Conservation (phyloP, 2,329 filamentous ascomycete genomes). For the Hypoxylon sp. region DNA sequence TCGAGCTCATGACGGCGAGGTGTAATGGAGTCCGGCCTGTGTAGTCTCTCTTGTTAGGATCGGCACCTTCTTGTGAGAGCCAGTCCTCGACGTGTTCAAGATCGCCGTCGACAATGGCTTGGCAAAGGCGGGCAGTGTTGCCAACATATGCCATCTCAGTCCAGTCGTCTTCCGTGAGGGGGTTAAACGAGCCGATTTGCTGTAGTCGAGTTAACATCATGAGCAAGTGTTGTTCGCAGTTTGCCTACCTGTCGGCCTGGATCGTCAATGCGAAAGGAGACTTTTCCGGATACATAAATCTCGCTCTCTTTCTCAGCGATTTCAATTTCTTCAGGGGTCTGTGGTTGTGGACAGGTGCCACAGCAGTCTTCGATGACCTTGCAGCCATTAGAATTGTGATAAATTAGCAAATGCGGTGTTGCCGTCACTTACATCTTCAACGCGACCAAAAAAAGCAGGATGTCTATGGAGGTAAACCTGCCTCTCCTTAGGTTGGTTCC, state of each 20-base stretch:
- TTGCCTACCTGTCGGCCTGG: conserved; percentile 76
- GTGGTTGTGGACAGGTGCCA: conserved; percentile 79
- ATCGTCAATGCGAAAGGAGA: conserved; percentile 84
- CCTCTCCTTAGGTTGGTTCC: conserved; percentile 84
- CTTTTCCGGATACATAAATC: conserved; percentile 80
- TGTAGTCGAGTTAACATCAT: conserved; percentile 41
- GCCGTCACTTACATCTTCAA: conserved; percentile 66
- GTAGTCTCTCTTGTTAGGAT: conserved; percentile 82
- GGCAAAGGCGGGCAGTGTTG: conserved; percentile 81
- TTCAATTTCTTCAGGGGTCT: conserved; percentile 79
- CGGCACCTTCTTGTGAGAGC: conserved; percentile 75
- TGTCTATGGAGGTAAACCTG: conserved; percentile 85
- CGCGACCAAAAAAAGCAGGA: conserved; percentile 85
- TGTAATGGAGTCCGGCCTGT: conserved; percentile 86
- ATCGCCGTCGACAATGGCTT: conserved; percentile 84
- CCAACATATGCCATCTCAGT: conserved; percentile 93
- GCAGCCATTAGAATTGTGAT: conserved; percentile 2
- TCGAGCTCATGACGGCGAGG: conserved; percentile 78
- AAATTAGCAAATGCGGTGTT: background rate
- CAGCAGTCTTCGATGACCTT: conserved; percentile 83
- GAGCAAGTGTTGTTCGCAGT: conserved; percentile 39
- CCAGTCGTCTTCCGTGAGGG: conserved; percentile 86
- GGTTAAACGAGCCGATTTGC: conserved; percentile 79
- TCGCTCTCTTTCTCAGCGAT: conserved; percentile 80
- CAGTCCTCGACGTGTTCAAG: conserved; percentile 79